phyloP scores from a whole-genome alignment of 2,329 filamentous ascomycete species.

The Monilinia vaccinii-corymbosi region DNA sequence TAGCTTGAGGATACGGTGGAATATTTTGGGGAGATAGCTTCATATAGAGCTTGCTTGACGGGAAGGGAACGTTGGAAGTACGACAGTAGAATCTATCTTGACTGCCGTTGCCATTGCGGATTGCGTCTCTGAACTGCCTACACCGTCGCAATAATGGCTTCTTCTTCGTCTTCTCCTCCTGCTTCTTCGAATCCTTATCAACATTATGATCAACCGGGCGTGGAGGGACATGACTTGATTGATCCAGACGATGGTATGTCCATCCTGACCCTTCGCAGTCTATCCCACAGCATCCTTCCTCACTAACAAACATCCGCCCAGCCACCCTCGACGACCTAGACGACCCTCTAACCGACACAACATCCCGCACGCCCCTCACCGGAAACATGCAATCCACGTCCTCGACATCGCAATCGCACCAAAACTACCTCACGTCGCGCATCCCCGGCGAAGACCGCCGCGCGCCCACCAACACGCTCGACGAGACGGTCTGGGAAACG shows the following conservation, averaged over 20 bases:
- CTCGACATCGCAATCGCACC: constrained; percentile 48
- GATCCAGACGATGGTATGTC: constrained; percentile 66
- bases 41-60: no score
- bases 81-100: no score
- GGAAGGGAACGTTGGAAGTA: no score
- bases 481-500: constrained; percentile 97
- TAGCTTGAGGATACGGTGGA: constrained; percentile 22
- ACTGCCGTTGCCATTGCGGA: no score
- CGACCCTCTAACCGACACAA: constrained; percentile 80
- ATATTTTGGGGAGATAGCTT: constrained; percentile 13
- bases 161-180: constrained; percentile 14
- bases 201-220: constrained; percentile 52
- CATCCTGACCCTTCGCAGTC: not conserved
- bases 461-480: constrained; percentile 86
- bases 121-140: no score
- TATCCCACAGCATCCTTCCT: not conserved
- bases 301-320: constrained; percentile 15
- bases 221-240: constrained; percentile 63
- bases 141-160: constrained; percentile 23
- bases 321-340: constrained; percentile 63
- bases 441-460: constrained; percentile 90
- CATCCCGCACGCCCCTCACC: constrained; percentile 64
- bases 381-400: constrained; percentile 64
- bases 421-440: constrained; percentile 76
- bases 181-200: constrained; percentile 39